These are phyloP conservation scores for Podospora australis DNA, from an alignment of 495 filamentous ascomycete genomes.

Conservation along the genomic window DNA sequence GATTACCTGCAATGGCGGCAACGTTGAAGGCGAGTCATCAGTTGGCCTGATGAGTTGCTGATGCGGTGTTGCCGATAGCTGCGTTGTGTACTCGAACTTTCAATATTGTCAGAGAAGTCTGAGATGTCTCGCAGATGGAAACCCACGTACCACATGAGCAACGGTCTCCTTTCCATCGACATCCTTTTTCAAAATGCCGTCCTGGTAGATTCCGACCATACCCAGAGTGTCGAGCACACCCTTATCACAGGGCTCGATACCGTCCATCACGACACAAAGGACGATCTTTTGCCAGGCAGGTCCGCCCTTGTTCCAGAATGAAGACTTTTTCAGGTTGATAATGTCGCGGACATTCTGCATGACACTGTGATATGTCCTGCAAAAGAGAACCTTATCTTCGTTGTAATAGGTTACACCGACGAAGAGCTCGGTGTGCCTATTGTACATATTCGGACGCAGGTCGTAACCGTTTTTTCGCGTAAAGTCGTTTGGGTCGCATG, in stretches of 20 bases:
- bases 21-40: slow-evolving; percentile 75
- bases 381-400: slow-evolving; percentile 90
- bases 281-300: slow-evolving; percentile 99
- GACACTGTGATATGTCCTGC: slow-evolving; percentile 90
- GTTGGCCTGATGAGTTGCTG: slow-evolving; percentile 94
- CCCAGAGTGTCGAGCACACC: slow-evolving; percentile 87
- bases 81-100: slow-evolving; percentile 98
- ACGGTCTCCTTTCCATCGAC: slow-evolving; percentile 95
- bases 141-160: slow-evolving; percentile 94
- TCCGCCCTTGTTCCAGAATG: slow-evolving; percentile 99
- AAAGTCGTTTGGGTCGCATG: slow-evolving; percentile 98
- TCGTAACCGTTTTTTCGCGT: slow-evolving; percentile 99
- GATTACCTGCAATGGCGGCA: slow-evolving; percentile 96
- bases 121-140: no score
- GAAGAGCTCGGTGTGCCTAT: slow-evolving; percentile 91
- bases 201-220: slow-evolving; percentile 92
- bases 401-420: slow-evolving; percentile 99
- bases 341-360: slow-evolving; percentile 99
- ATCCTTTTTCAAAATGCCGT: slow-evolving; percentile 97
- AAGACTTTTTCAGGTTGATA: slow-evolving; percentile 95
- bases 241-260: slow-evolving; percentile 96
- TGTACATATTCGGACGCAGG: slow-evolving; percentile 98
- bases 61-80: slow-evolving; percentile 91
- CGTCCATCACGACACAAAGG: slow-evolving; percentile 91
- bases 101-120: no score